A percentile compares a stretch with the other conserved stretches of the same genome.
phyloP scores from a whole-genome alignment of 805 yeast species.

The Cephaloascus albidus region DNA sequence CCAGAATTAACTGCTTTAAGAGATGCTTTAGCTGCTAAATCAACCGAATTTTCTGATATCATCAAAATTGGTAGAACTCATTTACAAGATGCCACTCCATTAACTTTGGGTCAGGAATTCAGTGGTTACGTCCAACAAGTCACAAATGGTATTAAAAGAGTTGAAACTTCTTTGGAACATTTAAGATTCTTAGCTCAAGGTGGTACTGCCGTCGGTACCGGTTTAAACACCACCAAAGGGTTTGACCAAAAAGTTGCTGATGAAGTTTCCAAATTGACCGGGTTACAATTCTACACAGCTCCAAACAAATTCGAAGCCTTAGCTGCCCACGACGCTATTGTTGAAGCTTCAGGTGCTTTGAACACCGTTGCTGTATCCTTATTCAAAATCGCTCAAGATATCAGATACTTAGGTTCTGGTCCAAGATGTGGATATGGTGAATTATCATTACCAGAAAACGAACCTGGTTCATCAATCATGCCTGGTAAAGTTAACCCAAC shows the following conservation, averaged over 20 bases:
- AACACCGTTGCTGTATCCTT: constrained; percentile 91
- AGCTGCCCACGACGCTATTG: constrained; percentile 98
- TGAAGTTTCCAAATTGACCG: constrained; percentile 79
- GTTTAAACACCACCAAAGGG: constrained; percentile 88
- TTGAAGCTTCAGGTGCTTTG: constrained; percentile 94
- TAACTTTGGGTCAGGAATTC: constrained; percentile 97
- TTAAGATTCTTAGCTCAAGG: constrained; percentile 90
- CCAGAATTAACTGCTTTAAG: constrained; percentile 77
- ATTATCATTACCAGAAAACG: constrained; percentile 90
- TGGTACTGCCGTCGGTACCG: constrained; percentile 99
- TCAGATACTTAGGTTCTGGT: constrained; percentile 96
- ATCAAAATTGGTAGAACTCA: constrained; percentile 99
- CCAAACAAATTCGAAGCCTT: constrained; percentile 98
- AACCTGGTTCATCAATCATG: constrained; percentile 99
- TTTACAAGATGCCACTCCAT: constrained; percentile 97
- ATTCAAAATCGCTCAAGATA: constrained; percentile 96
- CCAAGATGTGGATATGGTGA: constrained; percentile 99
- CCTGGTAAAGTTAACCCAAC: constrained; percentile 99
- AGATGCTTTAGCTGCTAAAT: constrained; percentile 67
- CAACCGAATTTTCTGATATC: constrained; percentile 78
- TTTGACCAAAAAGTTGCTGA: constrained; percentile 83
- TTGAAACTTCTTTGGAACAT: constrained; percentile 67
- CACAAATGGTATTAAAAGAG: constrained; percentile 82
- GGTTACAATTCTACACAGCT: constrained; percentile 84
- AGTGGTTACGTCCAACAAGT: constrained; percentile 94